phyloP scores from a whole-genome alignment of 768 basidiomycete genomes.

The Nevesoporus exiguus region DNA sequence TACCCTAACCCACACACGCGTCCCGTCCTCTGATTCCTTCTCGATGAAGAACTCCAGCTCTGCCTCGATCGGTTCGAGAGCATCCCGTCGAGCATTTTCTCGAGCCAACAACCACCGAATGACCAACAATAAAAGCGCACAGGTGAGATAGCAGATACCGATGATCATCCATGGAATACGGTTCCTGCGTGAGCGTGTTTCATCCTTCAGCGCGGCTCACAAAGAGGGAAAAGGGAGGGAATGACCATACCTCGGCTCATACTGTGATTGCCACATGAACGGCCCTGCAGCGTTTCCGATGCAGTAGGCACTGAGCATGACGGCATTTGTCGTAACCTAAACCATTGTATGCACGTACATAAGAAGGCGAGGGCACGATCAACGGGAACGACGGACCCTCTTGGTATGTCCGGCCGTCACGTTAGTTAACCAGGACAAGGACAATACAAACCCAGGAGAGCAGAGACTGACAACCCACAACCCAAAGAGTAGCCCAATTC shows the following conservation, averaged over 20 bases:
- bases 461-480: slow-evolving; percentile 39
- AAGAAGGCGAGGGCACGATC: background rate
- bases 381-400: slow-evolving; percentile 44
- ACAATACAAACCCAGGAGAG: slow-evolving; percentile 51
- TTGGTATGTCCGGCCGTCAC: slow-evolving; percentile 75
- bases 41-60: slow-evolving; percentile 65
- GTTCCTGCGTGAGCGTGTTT: slow-evolving; percentile 41
- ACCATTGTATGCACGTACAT: background rate
- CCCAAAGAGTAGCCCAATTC: slow-evolving; percentile 59
- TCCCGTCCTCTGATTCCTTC: slow-evolving; percentile 47
- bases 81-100: slow-evolving; percentile 67
- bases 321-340: slow-evolving; percentile 49
- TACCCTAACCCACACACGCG: slow-evolving; percentile 50
- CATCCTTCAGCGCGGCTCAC: background rate
- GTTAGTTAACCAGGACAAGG: slow-evolving; percentile 60
- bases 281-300: slow-evolving; percentile 64
- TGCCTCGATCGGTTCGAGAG: slow-evolving; percentile 49
- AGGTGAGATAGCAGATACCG: slow-evolving; percentile 54
- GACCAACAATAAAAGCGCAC: slow-evolving; percentile 45
- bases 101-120: slow-evolving; percentile 52
- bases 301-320: slow-evolving; percentile 70
- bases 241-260: slow-evolving; percentile 53
- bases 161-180: slow-evolving; percentile 78
- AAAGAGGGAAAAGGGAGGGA: background rate
- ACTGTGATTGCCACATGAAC: slow-evolving; percentile 70